Evolutionary conservation across 352 stramenopile genomes (phyloP).

Genomic region (Globisporangium alternatum): DNA sequence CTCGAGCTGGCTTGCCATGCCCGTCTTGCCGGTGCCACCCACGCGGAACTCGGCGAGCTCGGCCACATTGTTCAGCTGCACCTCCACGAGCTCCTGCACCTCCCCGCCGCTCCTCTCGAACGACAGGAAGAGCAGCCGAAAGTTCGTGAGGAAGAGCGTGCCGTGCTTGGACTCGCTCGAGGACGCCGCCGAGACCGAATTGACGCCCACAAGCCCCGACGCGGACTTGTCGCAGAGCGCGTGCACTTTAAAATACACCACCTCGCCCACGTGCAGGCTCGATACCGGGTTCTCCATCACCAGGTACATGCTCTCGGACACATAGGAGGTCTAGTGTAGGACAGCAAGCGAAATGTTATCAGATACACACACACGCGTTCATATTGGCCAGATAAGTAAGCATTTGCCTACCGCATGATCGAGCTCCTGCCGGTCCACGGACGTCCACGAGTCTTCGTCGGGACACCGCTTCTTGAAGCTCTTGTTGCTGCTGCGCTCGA

Average conservation of each 20-base stretch:
- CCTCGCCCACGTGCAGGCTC: slow-evolving; percentile 56
- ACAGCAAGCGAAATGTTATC: slow-evolving; percentile 8
- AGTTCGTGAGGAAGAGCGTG: slow-evolving; percentile 75
- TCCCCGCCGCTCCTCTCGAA: slow-evolving; percentile 35
- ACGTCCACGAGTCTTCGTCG: slow-evolving; percentile 86
- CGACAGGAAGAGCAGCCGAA: slow-evolving; percentile 67
- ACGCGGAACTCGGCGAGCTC: slow-evolving; percentile 64
- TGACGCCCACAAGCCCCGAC: slow-evolving; percentile 32
- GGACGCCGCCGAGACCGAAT: slow-evolving; percentile 6
- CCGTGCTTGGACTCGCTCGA: slow-evolving; percentile 37
- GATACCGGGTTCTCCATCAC: slow-evolving; percentile 65
- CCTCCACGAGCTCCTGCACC: slow-evolving; percentile 50
- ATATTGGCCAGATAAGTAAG: neutral
- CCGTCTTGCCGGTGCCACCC: slow-evolving; percentile 28
- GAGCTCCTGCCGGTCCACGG: slow-evolving; percentile 76
- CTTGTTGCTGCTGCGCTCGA: slow-evolving; percentile 5
- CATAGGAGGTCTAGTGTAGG: slow-evolving; percentile 51
- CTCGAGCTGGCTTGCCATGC: slow-evolving; percentile 65
- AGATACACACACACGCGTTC: slow-evolving; percentile 8
- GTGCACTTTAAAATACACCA: slow-evolving; percentile 70
- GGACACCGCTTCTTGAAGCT: slow-evolving; percentile 29
- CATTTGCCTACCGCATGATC: slow-evolving; percentile 55
- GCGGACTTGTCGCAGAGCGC: slow-evolving; percentile 64
- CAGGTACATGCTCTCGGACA: slow-evolving; percentile 80
- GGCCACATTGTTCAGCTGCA: slow-evolving; percentile 73